Evolutionary conservation across 2,329 filamentous ascomycete genomes (phyloP).

Genomic region (Zymoseptoria pseudotritici): DNA sequence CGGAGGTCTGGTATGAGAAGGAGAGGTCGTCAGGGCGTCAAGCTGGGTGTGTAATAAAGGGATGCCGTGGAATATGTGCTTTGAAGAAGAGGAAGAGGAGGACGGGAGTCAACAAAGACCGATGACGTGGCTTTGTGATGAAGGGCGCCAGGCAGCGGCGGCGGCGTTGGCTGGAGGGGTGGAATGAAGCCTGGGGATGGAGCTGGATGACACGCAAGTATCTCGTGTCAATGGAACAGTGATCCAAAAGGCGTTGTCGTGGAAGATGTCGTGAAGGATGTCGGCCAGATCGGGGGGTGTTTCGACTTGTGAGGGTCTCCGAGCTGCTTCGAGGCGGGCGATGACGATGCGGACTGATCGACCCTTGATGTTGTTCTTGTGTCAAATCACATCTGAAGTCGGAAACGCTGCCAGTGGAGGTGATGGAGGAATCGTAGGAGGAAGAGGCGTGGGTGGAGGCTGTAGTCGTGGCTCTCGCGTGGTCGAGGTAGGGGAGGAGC

Average conservation of each 20-base stretch:
- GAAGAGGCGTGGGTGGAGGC: not conserved
- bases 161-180: constrained; percentile 6
- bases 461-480: not conserved
- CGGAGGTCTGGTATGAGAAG: constrained; percentile 3
- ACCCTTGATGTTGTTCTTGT: constrained; percentile 10
- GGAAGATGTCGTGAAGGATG: not conserved
- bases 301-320: constrained; percentile 3
- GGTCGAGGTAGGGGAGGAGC: not conserved
- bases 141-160: constrained; percentile 4
- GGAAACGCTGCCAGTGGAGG: not conserved
- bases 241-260: constrained; percentile 7
- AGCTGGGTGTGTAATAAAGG: constrained; percentile 9
- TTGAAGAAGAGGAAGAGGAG: constrained; percentile 11
- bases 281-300: not conserved
- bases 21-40: constrained; percentile 11
- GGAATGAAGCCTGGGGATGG: constrained; percentile 15
- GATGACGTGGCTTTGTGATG: constrained; percentile 3
- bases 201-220: constrained; percentile 7
- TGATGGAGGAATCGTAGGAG: constrained; percentile 2
- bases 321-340: constrained; percentile 11
- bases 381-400: constrained; percentile 13
- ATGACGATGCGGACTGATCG: constrained; percentile 5
- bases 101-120: not conserved
- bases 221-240: constrained; percentile 12
- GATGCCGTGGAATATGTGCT: constrained; percentile 15